Evolutionary conservation across 768 basidiomycete genomes (phyloP).

Genomic region (Suillus variegatus): DNA sequence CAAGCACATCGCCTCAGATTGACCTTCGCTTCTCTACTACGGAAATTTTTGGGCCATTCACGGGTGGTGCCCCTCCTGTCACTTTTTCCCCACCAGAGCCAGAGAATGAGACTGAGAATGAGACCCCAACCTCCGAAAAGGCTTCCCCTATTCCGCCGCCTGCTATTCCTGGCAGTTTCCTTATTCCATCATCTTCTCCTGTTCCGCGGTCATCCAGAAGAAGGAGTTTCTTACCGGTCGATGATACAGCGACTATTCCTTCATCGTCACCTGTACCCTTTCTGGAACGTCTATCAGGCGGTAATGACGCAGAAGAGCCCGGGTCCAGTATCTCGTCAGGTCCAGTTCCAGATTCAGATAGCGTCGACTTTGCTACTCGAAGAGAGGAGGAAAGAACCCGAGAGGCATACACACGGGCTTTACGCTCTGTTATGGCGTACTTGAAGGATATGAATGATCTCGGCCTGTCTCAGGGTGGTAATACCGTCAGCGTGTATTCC

Average conservation of each 20-base stretch:
- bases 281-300: slow-evolving; percentile 48
- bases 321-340: slow-evolving; percentile 39
- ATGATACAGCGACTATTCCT: slow-evolving; percentile 60
- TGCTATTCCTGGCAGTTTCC: slow-evolving; percentile 29
- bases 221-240: slow-evolving; percentile 88
- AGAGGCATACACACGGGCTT: slow-evolving; percentile 75
- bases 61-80: slow-evolving; percentile 35
- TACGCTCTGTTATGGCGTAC: slow-evolving; percentile 94
- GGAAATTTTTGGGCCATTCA: slow-evolving; percentile 56
- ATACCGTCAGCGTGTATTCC: slow-evolving; percentile 61
- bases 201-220: slow-evolving; percentile 64
- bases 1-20: slow-evolving; percentile 56
- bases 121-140: slow-evolving; percentile 15
- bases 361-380: slow-evolving; percentile 42
- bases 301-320: slow-evolving; percentile 35
- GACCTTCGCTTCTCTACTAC: slow-evolving; percentile 74
- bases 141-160: slow-evolving; percentile 8
- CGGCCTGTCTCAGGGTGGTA: slow-evolving; percentile 57
- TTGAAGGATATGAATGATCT: slow-evolving; percentile 95
- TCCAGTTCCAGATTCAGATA: slow-evolving; percentile 46
- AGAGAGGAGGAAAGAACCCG: slow-evolving; percentile 72
- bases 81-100: slow-evolving; percentile 22
- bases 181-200: slow-evolving; percentile 40
- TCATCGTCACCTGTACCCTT: slow-evolving; percentile 67
- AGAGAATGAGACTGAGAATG: slow-evolving; percentile 15